Conservation (phyloP, 108 stramenopile genomes). For the Parietichytrium sp. region DNA sequence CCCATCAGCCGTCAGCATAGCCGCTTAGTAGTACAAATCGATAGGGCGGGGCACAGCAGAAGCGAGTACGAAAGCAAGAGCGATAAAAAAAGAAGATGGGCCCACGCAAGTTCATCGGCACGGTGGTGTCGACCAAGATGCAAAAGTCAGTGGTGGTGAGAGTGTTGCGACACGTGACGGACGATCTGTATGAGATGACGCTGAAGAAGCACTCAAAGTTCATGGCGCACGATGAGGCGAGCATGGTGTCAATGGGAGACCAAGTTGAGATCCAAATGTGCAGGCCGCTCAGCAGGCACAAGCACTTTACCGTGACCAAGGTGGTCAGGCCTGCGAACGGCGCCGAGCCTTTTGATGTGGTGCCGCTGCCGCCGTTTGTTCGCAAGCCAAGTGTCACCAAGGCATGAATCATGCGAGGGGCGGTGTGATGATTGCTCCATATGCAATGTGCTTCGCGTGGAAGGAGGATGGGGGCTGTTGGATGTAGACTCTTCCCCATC, state of each 20-base stretch:
- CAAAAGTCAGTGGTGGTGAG: conserved; percentile 80
- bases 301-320: conserved; percentile 79
- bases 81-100: too few relatives aligned
- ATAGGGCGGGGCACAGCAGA: too few relatives aligned
- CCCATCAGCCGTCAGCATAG: too few relatives aligned
- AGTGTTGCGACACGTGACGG: conserved; percentile 73
- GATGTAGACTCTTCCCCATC: too few relatives aligned
- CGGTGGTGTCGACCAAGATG: conserved; percentile 81
- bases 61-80: too few relatives aligned
- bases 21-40: too few relatives aligned
- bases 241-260: conserved; percentile 76
- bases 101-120: conserved; percentile 66
- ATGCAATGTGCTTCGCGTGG: too few relatives aligned
- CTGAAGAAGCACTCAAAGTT: conserved; percentile 73
- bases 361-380: background rate
- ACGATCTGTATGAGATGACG: conserved; percentile 73
- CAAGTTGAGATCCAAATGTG: conserved; percentile 83
- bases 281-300: conserved; percentile 75
- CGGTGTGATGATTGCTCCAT: too few relatives aligned
- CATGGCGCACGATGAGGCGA: conserved; percentile 85
- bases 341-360: background rate
- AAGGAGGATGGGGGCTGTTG: too few relatives aligned
- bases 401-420: too few relatives aligned
- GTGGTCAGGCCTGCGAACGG: conserved; percentile 61
- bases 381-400: too few relatives aligned